Percentiles rank a stretch among this genome's conserved stretches.
Conservation (phyloP, 306 rosid genomes). For the Purshia tridentata region DNA sequence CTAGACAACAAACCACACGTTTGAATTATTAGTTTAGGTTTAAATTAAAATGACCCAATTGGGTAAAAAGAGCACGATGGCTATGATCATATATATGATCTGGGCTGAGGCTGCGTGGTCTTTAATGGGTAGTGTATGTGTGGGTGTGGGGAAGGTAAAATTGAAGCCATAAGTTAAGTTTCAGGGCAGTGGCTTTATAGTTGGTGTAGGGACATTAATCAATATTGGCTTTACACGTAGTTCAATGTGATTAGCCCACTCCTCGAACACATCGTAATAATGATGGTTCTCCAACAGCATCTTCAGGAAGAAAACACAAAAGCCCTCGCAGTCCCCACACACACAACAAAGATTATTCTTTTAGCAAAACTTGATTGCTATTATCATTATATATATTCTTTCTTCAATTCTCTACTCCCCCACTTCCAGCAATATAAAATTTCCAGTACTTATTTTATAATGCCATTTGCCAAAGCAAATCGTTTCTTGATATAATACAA, state of each 20-base stretch:
- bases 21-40: constrained; percentile 7
- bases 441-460: neutral
- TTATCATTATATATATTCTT: constrained; percentile 31
- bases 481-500: constrained; percentile 2
- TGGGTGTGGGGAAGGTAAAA: constrained; percentile 34
- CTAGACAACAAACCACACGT: constrained; percentile 23
- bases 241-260: constrained; percentile 51
- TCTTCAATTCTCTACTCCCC: constrained; percentile 17
- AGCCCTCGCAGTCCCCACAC: constrained; percentile 28
- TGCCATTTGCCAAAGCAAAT: constrained; percentile 7
- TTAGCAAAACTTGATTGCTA: constrained; percentile 40
- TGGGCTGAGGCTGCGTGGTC: neutral
- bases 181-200: constrained; percentile 44
- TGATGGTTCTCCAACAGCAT: constrained; percentile 42
- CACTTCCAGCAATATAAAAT: constrained; percentile 11
- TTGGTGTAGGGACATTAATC: constrained; percentile 42
- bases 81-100: neutral
- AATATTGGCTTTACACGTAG: constrained; percentile 50
- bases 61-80: neutral
- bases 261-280: constrained; percentile 36
- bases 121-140: constrained; percentile 4
- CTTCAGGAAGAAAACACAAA: constrained; percentile 34
- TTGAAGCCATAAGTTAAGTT: constrained; percentile 56
- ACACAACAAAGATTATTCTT: constrained; percentile 38
- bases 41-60: neutral